Evolutionary conservation across 1,284 basidiomycete species (phyloP), one percentile per base, ranked within the genome.

Genomic region (Ustilago esculenta): DNA sequence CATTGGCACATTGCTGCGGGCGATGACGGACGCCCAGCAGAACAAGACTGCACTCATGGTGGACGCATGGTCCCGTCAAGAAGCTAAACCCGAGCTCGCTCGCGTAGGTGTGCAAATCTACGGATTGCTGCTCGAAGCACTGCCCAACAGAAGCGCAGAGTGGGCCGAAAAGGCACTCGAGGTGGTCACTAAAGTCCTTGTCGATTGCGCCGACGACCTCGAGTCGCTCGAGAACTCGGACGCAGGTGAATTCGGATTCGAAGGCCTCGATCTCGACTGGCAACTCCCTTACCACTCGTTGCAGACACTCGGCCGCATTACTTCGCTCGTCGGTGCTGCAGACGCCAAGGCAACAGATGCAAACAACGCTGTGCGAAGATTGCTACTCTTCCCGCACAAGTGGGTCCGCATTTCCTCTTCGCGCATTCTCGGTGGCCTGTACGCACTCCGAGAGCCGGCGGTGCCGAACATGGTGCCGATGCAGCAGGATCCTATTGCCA

Each of bases 331-430:
- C 17, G 55, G 61, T 9, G 29, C 33, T 0, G 25, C n/a, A 6
- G 40, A 43, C 23, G 39, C 34, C 3, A 33, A 36, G 32, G 46
- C 44, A 6, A 17, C 29, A 2, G 41, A 51, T 4, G 58, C 57
- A 7, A 48, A 58, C 44, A 1, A 85, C 94, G 44, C 84, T 0
- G 85, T 96, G 36, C 84, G 88, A 17, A 77, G 85, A 0, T 88
- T 92, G 75, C 86, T 98, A 3, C 85, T 92, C 9, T 97, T 90
- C 83, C 94, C 94, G 11, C 95, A 99, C 83, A 88, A 91, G 4
- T 98, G 94, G 95, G 92, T 96, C 1, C 89, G 94, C 29, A 88
- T 88, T 12, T 90, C 90, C 0, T 86, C 94, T 0, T 90, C 90
- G 67, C 87, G 92, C 40, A 85, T 94, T 7, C 82, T 97, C 1